Evolutionary conservation across 1,284 basidiomycete species (phyloP), one percentile per base, ranked within the genome.

Genomic region (Ganoderma leucocontextum): DNA sequence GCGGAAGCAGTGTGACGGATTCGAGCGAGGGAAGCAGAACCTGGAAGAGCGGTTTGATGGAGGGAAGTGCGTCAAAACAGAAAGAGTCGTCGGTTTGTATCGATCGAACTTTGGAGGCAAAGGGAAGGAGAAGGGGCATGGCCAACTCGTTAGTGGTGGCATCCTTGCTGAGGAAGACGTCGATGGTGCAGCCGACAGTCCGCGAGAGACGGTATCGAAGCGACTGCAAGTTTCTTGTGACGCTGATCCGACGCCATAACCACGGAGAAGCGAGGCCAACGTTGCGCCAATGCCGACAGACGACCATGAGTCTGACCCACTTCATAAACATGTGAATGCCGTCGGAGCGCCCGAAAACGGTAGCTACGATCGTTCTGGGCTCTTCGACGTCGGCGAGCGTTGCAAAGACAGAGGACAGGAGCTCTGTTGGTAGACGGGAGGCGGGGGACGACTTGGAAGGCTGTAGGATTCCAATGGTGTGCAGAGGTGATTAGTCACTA

Each of bases 181-280:
- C 59, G 38, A 60, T 41, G 15, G 59, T 22, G 25, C 59, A 41
- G 22, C 22, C 59, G 2, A 0, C 39, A 0, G 41, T 10, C n/a
- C 7, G 59, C 38, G 12, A 39, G 25, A 61, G 60, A 42, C 60
- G 41, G 33, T 44, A 61, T 15, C n/a, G 9, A 6, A 61, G 29
- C 0, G 60, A 35, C 41, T 61, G 13, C 13, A 35, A 2, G 19
- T 61, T 61, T 2, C 6, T 8, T 4, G 60, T 44, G 41, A 61
- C 33, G 25, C 22, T 29, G 60, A 61, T 61, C 41, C 25, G 15
- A 22, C 60, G 39, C 60, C 60, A 61, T 47, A 61, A 13, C 13
- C 15, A 42, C 33, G 60, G 41, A 2, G 60, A n/a, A 13, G 60
- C 13, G 41, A 47, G 8, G 7, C 60, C 60, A 15, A 61, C 33